Percentiles rank a stretch among this genome's conserved stretches.
Evolutionary conservation across 768 basidiomycete genomes (phyloP).

Genomic region (Lactifluus echinatus): DNA sequence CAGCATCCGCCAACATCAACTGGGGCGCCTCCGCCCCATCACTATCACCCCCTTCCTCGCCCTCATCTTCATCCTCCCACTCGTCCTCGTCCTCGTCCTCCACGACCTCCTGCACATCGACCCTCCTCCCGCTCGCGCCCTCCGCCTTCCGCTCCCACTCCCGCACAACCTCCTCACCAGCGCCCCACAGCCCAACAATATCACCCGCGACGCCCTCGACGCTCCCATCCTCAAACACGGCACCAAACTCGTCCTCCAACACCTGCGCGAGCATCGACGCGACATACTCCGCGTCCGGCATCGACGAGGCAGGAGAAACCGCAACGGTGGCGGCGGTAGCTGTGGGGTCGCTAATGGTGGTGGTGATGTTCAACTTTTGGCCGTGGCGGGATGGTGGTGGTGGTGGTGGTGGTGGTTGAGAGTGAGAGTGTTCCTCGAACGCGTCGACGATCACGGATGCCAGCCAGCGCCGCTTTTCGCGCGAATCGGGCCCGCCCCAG

Average conservation of each 20-base stretch:
- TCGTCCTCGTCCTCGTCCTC: constrained; percentile 33
- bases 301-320: too few relatives aligned
- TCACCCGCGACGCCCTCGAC: constrained; percentile 65
- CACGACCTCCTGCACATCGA: constrained; percentile 37
- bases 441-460: constrained; percentile 73
- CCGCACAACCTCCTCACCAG: constrained; percentile 40
- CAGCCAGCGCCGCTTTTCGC: constrained; percentile 75
- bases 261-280: constrained; percentile 77
- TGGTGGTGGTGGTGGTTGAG: neutral
- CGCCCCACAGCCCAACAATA: constrained; percentile 60
- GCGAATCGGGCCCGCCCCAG: constrained; percentile 77
- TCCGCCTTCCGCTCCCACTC: constrained; percentile 61
- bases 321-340: neutral
- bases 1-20: constrained; percentile 46
- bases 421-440: constrained; percentile 49
- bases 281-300: constrained; percentile 64
- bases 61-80: constrained; percentile 27
- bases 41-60: constrained; percentile 43
- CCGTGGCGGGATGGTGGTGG: neutral
- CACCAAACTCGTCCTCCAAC: constrained; percentile 83
- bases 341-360: neutral
- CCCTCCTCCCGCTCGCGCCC: constrained; percentile 46
- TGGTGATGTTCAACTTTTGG: too few relatives aligned
- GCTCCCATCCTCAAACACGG: constrained; percentile 77
- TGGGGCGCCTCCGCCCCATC: constrained; percentile 52